Base-by-base conservation (phyloP, 1,284 basidiomycete species). In the Stygiomarasmius scandens region DNA sequence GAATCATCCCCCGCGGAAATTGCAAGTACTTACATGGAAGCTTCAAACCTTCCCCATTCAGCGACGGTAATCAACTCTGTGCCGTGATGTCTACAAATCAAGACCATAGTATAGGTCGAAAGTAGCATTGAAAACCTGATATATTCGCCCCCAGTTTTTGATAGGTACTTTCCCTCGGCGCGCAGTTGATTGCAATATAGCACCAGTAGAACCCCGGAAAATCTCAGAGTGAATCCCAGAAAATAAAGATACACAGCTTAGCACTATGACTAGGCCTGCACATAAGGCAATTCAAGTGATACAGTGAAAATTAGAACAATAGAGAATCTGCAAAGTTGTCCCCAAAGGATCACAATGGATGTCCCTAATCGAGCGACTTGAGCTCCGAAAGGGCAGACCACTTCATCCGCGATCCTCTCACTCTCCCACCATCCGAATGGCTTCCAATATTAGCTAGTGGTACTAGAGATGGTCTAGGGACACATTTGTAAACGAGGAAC, bases 391-490 rank as follows among this genome's bases (percentile, higher is more conserved):
- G 58, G 55, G 48, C 48, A 45, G 58, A 54, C 58, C 58, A 60
- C 29, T 41, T 24, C 23, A 60, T 38, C 46, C 25, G 50, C 41
- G 50, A 48, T 45, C 47, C 50, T 54, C 55, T 23, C n/a, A 22
- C 14, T 36, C 52, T 55, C 34, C 53, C 58, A 53, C 58, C 36
- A 47, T 56, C 51, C 34, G 51, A 36, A 44, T 59, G 51, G 53
- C 41, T 52, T 29, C 64, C 69, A 19, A 78, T 55, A 56, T 67
- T 69, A 23, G 70, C 72, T 60, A 83, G 64, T 4, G 81, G 82
- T 52, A 79, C 75, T 44, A 83, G 66, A 22, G 82, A 81, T 12
- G 81, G 79, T 63, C 80, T 81, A 52, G 23, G 32, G 11, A 34
- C 57, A 52, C 54, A 50, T 29, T 58, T 19, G 48, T 52, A 32